phyloP scores from a whole-genome alignment of 2,329 filamentous ascomycete genomes.

The Epichloe scottii region DNA sequence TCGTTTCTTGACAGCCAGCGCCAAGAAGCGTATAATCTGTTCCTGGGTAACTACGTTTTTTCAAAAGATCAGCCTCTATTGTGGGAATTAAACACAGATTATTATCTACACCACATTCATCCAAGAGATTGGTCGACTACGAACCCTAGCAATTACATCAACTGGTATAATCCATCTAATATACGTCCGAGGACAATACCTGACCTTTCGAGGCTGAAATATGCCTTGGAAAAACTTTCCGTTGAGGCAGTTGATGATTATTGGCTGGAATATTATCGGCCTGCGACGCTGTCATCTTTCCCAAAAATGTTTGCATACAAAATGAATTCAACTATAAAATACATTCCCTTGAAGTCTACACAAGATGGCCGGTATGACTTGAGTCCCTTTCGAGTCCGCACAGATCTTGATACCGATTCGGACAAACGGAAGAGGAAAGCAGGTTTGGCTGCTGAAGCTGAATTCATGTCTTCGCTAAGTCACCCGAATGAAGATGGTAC shows the following conservation, averaged over 20 bases:
- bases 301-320: conserved; percentile 86
- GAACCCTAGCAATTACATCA: conserved; percentile 59
- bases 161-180: conserved; percentile 72
- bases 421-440: conserved; percentile 54
- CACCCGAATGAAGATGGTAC: conserved; percentile 26
- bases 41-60: conserved; percentile 92
- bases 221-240: conserved; percentile 27
- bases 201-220: conserved; percentile 26
- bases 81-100: conserved; percentile 91
- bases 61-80: conserved; percentile 81
- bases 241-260: conserved; percentile 74
- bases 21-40: conserved; percentile 95
- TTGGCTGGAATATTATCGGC: conserved; percentile 94
- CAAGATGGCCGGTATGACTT: conserved; percentile 67
- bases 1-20: conserved; percentile 95
- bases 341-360: conserved; percentile 63
- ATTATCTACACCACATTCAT: conserved; percentile 86
- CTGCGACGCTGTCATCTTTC: conserved; percentile 75
- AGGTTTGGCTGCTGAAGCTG: conserved; percentile 57
- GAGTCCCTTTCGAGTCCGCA: conserved; percentile 77
- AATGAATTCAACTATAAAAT: conserved; percentile 79
- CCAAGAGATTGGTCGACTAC: conserved; percentile 61
- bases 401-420: conserved; percentile 44
- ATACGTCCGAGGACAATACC: conserved; percentile 51
- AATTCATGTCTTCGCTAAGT: conserved; percentile 26